Conservation (phyloP, 177 flowering plant species). For the Vitis hybrid region DNA sequence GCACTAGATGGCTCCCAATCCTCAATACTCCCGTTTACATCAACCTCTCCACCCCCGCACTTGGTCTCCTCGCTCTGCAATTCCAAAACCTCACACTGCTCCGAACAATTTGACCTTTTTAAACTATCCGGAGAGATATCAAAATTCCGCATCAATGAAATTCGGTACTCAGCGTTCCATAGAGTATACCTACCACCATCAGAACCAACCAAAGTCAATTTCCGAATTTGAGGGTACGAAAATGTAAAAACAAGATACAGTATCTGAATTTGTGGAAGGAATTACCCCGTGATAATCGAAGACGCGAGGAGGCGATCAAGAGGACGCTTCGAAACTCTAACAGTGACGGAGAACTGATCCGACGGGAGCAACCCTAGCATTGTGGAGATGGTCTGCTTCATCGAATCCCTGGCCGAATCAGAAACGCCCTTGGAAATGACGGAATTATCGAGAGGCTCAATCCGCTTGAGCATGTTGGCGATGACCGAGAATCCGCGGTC, state of each 20-base stretch:
- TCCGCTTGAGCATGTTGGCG: constrained; percentile 60
- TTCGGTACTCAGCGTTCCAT: constrained; percentile 90
- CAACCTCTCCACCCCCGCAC: constrained; percentile 14
- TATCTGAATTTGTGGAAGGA: neutral
- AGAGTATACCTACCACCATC: constrained; percentile 63
- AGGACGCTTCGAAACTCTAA: constrained; percentile 58
- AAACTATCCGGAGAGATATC: constrained; percentile 35
- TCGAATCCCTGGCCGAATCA: constrained; percentile 71
- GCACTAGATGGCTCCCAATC: constrained; percentile 30
- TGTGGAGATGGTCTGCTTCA: constrained; percentile 84
- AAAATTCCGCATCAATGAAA: constrained; percentile 73
- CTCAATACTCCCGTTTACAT: constrained; percentile 19
- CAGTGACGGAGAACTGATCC: constrained; percentile 68
- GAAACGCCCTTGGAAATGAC: constrained; percentile 76
- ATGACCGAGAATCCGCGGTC: constrained; percentile 76
- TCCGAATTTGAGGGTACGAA: neutral
- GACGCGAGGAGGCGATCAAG: constrained; percentile 64
- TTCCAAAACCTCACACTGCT: constrained; percentile 21
- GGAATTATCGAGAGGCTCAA: constrained; percentile 70
- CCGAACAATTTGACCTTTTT: constrained; percentile 7
- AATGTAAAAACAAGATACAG: neutral
- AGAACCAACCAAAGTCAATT: constrained; percentile 5
- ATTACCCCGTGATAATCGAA: constrained; percentile 82
- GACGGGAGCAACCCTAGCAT: constrained; percentile 90
- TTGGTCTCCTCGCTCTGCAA: constrained; percentile 26